Evolutionary conservation across 257 asterid genomes (phyloP).

Genomic region (Echites panduratus): DNA sequence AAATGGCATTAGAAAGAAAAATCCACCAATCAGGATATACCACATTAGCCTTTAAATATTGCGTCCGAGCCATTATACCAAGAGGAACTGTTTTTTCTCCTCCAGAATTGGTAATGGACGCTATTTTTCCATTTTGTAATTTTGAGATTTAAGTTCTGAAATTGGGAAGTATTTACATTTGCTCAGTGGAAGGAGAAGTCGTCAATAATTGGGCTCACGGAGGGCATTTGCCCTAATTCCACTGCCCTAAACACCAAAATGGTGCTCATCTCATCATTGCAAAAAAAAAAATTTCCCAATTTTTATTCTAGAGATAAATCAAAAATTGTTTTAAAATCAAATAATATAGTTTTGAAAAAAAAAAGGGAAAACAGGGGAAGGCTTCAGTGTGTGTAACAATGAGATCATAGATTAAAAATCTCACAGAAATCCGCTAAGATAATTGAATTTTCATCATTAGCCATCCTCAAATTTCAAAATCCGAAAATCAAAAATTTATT

Average conservation of each 20-base stretch:
- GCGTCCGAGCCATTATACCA: slow-evolving; percentile 86
- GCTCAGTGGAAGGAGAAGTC: slow-evolving; percentile 76
- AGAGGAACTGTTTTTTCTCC: slow-evolving; percentile 45
- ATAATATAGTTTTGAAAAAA: not conserved
- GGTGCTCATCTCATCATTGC: slow-evolving; percentile 43
- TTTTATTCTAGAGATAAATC: not conserved
- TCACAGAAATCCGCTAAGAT: slow-evolving; percentile 99
- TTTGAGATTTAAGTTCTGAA: not conserved
- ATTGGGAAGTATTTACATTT: not conserved
- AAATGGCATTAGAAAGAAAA: slow-evolving; percentile 30
- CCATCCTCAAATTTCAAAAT: slow-evolving; percentile 7
- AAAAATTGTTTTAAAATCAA: not conserved
- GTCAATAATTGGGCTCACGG: slow-evolving; percentile 42
- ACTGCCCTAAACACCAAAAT: slow-evolving; percentile 38
- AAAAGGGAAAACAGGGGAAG: not conserved
- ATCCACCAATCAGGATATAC: slow-evolving; percentile 69
- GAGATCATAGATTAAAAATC: slow-evolving; percentile 70
- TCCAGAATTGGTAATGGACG: slow-evolving; percentile 90
- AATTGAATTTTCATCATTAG: slow-evolving; percentile 53
- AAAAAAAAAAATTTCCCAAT: slow-evolving; percentile 21
- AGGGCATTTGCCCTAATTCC: slow-evolving; percentile 20
- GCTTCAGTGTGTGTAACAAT: slow-evolving; percentile 98
- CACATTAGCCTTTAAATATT: slow-evolving; percentile 29
- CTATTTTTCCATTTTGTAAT: slow-evolving; percentile 4
- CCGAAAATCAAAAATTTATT: not conserved